These are phyloP conservation scores for Emmonsiellopsis sp. DNA, from an alignment of 2,329 filamentous ascomycete genomes.

Conservation along the genomic window DNA sequence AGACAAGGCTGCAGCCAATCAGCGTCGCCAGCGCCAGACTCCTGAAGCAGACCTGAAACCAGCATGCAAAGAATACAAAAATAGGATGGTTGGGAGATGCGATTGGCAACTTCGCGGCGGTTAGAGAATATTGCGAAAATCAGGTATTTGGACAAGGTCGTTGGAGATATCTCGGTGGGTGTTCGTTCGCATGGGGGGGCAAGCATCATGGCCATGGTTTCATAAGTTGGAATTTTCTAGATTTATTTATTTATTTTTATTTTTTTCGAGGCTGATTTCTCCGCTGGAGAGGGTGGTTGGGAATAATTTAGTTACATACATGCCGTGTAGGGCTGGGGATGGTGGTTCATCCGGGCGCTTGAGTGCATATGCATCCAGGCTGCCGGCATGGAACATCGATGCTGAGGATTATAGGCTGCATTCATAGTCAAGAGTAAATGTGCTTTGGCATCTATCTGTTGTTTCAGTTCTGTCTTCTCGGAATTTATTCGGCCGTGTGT, in stretches of 20 bases:
- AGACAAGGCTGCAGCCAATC: not conserved
- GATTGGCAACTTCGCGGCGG: not conserved
- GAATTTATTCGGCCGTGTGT: no score
- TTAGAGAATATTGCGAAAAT: not conserved
- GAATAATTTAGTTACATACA: not conserved
- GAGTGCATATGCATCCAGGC: no score
- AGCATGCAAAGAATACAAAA: not conserved
- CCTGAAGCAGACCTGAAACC: slow-evolving; percentile 1
- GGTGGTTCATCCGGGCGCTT: not conserved
- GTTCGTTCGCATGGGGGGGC: no score
- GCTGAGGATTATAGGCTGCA: no score
- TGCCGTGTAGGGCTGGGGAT: not conserved
- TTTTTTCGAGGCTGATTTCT: no score
- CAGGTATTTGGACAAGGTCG: no score
- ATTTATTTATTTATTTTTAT: no score
- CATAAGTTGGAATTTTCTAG: no score
- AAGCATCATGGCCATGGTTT: no score
- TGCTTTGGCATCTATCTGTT: not conserved
- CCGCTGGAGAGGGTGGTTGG: not conserved
- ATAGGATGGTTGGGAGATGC: not conserved
- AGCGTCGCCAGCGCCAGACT: not conserved
- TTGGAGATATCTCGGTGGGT: no score
- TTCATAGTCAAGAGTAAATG: not conserved
- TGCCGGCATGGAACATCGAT: not conserved
- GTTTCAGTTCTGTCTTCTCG: no score